Percentiles rank a stretch among this genome's conserved stretches.
Evolutionary conservation across 2,329 filamentous ascomycete species (phyloP).

Genomic region (Raffaelea ambrosiae): DNA sequence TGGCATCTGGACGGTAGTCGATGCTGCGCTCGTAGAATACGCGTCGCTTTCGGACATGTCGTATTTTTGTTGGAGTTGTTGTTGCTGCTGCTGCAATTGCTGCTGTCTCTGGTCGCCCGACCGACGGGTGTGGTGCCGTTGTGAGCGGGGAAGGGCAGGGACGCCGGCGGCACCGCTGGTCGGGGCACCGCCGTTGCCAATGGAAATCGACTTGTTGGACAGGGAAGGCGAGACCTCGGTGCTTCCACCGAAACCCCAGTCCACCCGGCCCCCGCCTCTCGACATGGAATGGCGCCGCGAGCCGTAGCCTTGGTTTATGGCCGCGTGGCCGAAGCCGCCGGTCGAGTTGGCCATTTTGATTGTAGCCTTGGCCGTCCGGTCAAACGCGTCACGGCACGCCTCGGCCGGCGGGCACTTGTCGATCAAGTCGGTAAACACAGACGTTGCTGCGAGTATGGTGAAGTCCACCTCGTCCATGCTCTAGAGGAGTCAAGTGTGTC

Average conservation of each 20-base stretch:
- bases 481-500: constrained; percentile 31
- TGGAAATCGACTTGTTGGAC: constrained; percentile 11
- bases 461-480: constrained; percentile 97
- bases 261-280: constrained; percentile 13
- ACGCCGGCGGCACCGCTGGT: too few relatives aligned
- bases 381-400: constrained; percentile 89
- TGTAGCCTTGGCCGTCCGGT: constrained; percentile 89
- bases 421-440: constrained; percentile 82
- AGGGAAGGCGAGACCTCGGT: constrained; percentile 5
- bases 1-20: constrained; percentile 4
- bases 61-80: constrained; percentile 9
- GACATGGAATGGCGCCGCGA: constrained; percentile 18
- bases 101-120: constrained; percentile 13
- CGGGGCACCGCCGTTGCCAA: constrained; percentile 2
- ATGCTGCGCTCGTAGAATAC: constrained; percentile 7
- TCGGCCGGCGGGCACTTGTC: constrained; percentile 93
- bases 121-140: constrained; percentile 10
- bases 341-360: constrained; percentile 90
- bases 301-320: constrained; percentile 4
- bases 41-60: neutral
- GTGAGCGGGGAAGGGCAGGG: too few relatives aligned
- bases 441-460: constrained; percentile 86
- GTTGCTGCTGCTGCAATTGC: constrained; percentile 14
- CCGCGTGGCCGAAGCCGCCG: constrained; percentile 60
- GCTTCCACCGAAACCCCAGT: constrained; percentile 9